phyloP scores from a whole-genome alignment of 208 protist species.

The Herpetomonas muscarum region DNA sequence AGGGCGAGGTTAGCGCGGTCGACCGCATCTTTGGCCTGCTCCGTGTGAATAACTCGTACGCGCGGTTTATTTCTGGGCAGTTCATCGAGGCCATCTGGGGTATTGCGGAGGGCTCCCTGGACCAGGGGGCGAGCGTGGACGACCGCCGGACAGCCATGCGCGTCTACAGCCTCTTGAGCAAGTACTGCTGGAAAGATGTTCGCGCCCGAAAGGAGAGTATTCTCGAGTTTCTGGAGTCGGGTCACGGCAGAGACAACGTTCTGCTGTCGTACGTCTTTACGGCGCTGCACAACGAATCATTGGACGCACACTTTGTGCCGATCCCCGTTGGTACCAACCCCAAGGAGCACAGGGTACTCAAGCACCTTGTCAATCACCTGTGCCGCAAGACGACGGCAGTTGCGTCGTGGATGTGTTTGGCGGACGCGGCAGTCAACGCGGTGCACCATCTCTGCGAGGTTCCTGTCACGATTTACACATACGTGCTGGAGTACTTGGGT shows the following conservation, averaged over 20 bases:
- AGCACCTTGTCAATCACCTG: conserved; percentile 71
- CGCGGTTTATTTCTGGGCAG: conserved; percentile 48
- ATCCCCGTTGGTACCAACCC: conserved; percentile 47
- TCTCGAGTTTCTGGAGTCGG: conserved; percentile 54
- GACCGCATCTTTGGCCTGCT: conserved; percentile 77
- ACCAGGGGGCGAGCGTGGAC: conserved; percentile 37
- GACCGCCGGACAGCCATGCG: conserved; percentile 84
- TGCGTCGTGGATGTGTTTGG: conserved; percentile 76
- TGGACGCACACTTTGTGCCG: conserved; percentile 66
- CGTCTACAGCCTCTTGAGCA: conserved; percentile 81
- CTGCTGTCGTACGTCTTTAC: conserved; percentile 76
- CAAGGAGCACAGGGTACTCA: conserved; percentile 46
- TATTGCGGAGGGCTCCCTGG: conserved; percentile 73
- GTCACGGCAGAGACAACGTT: conserved; percentile 72
- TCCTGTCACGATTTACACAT: conserved; percentile 70
- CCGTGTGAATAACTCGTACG: conserved; percentile 51
- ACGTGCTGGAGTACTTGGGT: conserved; percentile 70
- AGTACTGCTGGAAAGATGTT: conserved; percentile 68
- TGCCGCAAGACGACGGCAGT: conserved; percentile 71
- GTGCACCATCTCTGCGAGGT: conserved; percentile 76
- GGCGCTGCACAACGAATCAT: conserved; percentile 60
- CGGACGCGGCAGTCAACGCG: conserved; percentile 59
- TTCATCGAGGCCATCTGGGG: conserved; percentile 87
- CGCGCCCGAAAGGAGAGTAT: conserved; percentile 63
- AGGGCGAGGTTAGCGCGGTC: conserved; percentile 84